Evolutionary conservation across 345 rosid genomes (phyloP), one percentile per base, ranked within the genome.

Genomic region (Dipteronia sinensis): DNA sequence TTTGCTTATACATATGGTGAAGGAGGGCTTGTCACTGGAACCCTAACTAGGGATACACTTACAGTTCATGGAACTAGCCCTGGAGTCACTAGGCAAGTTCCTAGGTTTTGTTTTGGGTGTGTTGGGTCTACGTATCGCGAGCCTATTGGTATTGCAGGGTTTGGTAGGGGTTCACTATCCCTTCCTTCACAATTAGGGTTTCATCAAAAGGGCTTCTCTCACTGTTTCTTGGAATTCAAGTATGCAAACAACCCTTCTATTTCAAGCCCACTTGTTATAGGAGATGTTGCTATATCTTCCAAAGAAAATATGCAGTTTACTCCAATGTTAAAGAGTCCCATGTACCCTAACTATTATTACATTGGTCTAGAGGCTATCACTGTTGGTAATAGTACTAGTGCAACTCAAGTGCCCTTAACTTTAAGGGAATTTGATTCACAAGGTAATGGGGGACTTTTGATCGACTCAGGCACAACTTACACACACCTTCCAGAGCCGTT

Each of bases 401-500:
- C 71, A 71, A 76, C 85, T 44, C 66, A 67, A 71, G 91, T 87
- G 34, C 95, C 96, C 25, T 71, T 71, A 65, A 86, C 72, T 25
- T 83, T 94, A 74, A 89, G 85, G 75, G 92, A 86, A 67, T 86
- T 93, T 68, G 97, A 93, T 82, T 88, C 90, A 55, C 78, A 63
- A 40, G 97, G 98, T 38, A 93, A 93, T 72, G 97, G 98, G 3
- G 97, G 98, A 17, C 75, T 94, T 85, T 53, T 93, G 84, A 85
- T 94, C 6, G 98, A 94, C 78, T 94, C 97, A 2, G 95, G 98
- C 75, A 93, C 97, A 0, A 93, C 98, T 25, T 93, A 93, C 78
- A 92, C 98, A 40, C 97, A 93, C 79, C 81, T 93, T 3, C 97
- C 97, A 0, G 81, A 89, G 55, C 93, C 97, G 2, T 81, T 89